phyloP scores from a whole-genome alignment of 2,329 filamentous ascomycete genomes.

The Monosporascus ibericus region DNA sequence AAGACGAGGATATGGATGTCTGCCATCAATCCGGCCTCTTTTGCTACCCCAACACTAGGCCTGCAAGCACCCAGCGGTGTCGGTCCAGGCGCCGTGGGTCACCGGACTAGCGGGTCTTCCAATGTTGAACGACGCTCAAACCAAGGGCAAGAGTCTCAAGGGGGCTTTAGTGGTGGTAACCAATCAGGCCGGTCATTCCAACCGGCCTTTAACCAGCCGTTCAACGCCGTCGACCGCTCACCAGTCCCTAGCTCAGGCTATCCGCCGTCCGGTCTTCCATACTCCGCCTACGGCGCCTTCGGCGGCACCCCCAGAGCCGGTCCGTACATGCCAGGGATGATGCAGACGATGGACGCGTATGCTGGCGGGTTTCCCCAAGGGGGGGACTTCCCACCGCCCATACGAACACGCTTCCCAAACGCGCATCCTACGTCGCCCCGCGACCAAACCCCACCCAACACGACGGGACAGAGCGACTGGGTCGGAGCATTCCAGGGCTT shows the following conservation, averaged over 20 bases:
- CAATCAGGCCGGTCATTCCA: conserved; percentile 37
- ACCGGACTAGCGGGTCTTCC: conserved; percentile 39
- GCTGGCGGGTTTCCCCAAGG: conserved; percentile 32
- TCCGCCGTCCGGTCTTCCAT: conserved; percentile 33
- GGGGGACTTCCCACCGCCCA: conserved; percentile 38
- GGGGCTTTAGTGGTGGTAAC: conserved; percentile 30
- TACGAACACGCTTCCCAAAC: conserved; percentile 33
- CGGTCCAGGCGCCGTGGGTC: conserved; percentile 59
- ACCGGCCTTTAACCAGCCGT: conserved; percentile 35
- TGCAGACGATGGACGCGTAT: conserved; percentile 37
- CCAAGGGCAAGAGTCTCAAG: conserved; percentile 32
- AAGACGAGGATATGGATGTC: conserved; percentile 99
- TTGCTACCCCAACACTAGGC: conserved; percentile 71
- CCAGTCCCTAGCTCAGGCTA: conserved; percentile 32
- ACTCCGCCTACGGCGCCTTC: conserved; percentile 39
- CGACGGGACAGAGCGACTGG: conserved; percentile 53
- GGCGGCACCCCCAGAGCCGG: conserved; percentile 31
- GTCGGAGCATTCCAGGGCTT: conserved; percentile 60
- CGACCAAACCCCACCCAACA: conserved; percentile 23
- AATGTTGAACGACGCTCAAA: conserved; percentile 45
- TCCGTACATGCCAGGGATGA: conserved; percentile 33
- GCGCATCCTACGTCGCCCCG: conserved; percentile 25
- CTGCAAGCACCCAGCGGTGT: conserved; percentile 64
- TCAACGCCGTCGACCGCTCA: conserved; percentile 35
- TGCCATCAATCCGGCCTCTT: conserved; percentile 94